Evolutionary conservation across 306 rosid species (phyloP), one percentile per base, ranked within the genome.

Genomic region (Spatholobus suberectus): DNA sequence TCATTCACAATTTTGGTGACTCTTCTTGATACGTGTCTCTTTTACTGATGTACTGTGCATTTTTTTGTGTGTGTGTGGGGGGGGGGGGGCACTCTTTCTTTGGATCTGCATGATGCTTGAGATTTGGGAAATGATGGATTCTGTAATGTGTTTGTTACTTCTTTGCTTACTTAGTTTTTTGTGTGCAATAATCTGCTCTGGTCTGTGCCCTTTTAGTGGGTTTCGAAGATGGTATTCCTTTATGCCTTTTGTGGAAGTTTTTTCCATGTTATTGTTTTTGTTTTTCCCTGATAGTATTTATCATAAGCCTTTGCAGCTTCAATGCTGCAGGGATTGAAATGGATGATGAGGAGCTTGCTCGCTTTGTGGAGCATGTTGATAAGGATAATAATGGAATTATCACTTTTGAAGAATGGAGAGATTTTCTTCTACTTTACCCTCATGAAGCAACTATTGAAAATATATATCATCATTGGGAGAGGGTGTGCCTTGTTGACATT

Each of bases 371-470:
- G 85, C 91, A 88, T 66, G 91, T 88, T 14, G 91, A 88, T 78
- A 85, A 88, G 74, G 91, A 88, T 57, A 88, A 88, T 27, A 88
- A 88, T 5, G 91, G 91, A 59, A 83, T 75, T 51, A 88, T 88
- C 62, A 88, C 89, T 66, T 88, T 88, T 71, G 91, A 88, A 85
- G 91, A 88, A 76, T 88, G 91, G 91, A 85, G 91, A 80, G 91
- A 88, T 83, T 88, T 88, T 83, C 91, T 88, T 80, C 84, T 88
- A 46, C 91, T 88, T 26, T 88, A 88, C 68, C 91, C 89, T 52
- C 91, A 85, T 12, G 91, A 88, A 83, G 91, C 87, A 70, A 88
- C 89, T 23, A 82, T 88, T 23, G 91, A 88, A 83, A 88, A 88
- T 73, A 88, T 88, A 85, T 88, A 88, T 61, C 91, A 88, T 5